Evolutionary conservation across 2,329 filamentous ascomycete species (phyloP).

Genomic region (Ciborinia camelliae): DNA sequence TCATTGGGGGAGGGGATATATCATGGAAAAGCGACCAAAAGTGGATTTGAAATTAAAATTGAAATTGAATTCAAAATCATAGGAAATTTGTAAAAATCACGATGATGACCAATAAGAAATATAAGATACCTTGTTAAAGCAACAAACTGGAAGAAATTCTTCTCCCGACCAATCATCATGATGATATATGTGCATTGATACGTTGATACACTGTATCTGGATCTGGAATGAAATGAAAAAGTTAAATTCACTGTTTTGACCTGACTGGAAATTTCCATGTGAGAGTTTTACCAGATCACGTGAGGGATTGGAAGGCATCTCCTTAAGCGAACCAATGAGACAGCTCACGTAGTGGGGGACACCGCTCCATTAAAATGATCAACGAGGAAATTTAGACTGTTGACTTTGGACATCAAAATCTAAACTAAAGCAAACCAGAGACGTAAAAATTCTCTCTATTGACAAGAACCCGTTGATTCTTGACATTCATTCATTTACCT

Average conservation of each 20-base stretch:
- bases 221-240: too few relatives aligned
- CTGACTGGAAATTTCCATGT: slow-evolving; percentile 2
- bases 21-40: slow-evolving; percentile 6
- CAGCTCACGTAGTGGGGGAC: not conserved
- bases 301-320: not conserved
- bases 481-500: slow-evolving; percentile 29
- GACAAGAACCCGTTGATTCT: slow-evolving; percentile 23
- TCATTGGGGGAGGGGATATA: not conserved
- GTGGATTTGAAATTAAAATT: not conserved
- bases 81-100: too few relatives aligned
- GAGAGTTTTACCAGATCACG: not conserved
- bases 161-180: too few relatives aligned
- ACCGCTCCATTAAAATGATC: slow-evolving; percentile 6
- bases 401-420: slow-evolving; percentile 18
- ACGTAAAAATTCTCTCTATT: slow-evolving; percentile 11
- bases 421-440: slow-evolving; percentile 5
- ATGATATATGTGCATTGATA: too few relatives aligned
- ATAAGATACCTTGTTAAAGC: too few relatives aligned
- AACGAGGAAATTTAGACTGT: not conserved
- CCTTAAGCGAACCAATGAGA: slow-evolving; percentile 2
- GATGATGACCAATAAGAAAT: too few relatives aligned
- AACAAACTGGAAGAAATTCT: not conserved
- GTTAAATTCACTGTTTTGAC: too few relatives aligned
- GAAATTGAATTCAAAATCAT: too few relatives aligned
- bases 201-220: too few relatives aligned